Base-by-base conservation (phyloP, 2,329 filamentous ascomycete genomes). In the Fusarium duplospermum region DNA sequence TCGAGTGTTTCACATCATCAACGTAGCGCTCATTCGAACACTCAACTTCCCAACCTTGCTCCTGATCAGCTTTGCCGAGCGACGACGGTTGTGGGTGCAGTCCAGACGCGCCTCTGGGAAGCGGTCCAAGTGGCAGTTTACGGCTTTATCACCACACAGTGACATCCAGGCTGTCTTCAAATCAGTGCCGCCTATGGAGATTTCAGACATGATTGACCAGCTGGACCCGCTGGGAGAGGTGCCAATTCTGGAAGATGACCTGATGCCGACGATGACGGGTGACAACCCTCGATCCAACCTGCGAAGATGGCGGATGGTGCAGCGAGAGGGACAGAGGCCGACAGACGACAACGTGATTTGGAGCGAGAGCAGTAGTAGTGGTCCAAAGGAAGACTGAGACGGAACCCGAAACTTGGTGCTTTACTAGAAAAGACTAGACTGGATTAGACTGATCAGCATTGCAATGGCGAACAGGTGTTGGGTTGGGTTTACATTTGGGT, bases 1-100 rank as follows among this genome's bases (percentile, higher is more conserved):
- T 2, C 86, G 89, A 20, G 89, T 89, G 84, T 94, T 94, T 76
- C 92, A 94, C 83, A 90, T 91, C 75, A 87, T 93, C 80, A 93
- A 94, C 79, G 91, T 94, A 63, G 88, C 89, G 61, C 84, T 89
- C 4, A 89, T 93, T 9, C 87, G 91, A 8, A 81, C 87, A 1
- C 84, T 93, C 69, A 94, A 94, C 78, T 86, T 88, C 4, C 91
- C 92, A 0, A 83, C 92, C 3, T 84, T 94, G 2, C 81, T 93
- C 1, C 76, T 89, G 18, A 89, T 94, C 57, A 86, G 87, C 7
- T 82, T 90, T 33, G 88, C 90, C 77, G 92, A 94, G 81, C 87
- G 92, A 18, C 85, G 85, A 1, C 86, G 85, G 18, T 84, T 92
- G n/a, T 77, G 79, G 72, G 70, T 71, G 31, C 67, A 74, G 36